Evolutionary conservation across 1,284 basidiomycete genomes (phyloP).

Genomic region (Peniophora sp.): DNA sequence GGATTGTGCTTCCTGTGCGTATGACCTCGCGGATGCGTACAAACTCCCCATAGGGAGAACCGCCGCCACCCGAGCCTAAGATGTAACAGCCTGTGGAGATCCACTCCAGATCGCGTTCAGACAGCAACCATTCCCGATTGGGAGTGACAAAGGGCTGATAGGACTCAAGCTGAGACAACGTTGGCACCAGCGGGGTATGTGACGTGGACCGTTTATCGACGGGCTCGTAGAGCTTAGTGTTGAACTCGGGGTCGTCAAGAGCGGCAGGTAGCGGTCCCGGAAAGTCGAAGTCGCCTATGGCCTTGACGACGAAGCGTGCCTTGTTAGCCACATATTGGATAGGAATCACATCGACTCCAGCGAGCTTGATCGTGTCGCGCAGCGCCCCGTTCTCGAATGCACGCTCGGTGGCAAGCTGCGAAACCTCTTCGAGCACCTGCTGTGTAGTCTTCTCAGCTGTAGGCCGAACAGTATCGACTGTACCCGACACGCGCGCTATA

Average conservation of each 20-base stretch:
- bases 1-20: slow-evolving; percentile 12
- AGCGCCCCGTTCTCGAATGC: slow-evolving; percentile 12
- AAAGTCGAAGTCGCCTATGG: slow-evolving; percentile 31
- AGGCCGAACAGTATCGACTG: slow-evolving; percentile 4
- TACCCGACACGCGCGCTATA: slow-evolving; percentile 6
- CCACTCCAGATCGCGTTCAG: slow-evolving; percentile 25
- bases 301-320: slow-evolving; percentile 39
- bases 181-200: not conserved
- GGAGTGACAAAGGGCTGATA: slow-evolving; percentile 23
- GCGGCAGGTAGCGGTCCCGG: not conserved
- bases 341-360: slow-evolving; percentile 7
- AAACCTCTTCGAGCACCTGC: slow-evolving; percentile 2
- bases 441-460: slow-evolving; percentile 4
- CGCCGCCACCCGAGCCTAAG: slow-evolving; percentile 19
- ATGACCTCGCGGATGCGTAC: slow-evolving; percentile 14
- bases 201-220: not conserved
- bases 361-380: not conserved
- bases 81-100: slow-evolving; percentile 16
- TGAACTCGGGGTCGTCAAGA: slow-evolving; percentile 1
- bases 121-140: slow-evolving; percentile 23
- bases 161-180: slow-evolving; percentile 16
- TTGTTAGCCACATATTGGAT: slow-evolving; percentile 42
- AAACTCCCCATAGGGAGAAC: slow-evolving; percentile 14
- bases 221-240: too few relatives aligned
- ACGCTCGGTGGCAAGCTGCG: slow-evolving; percentile 16